Evolutionary conservation across 108 stramenopile genomes (phyloP).

Genomic region (Nitzschia putrida): DNA sequence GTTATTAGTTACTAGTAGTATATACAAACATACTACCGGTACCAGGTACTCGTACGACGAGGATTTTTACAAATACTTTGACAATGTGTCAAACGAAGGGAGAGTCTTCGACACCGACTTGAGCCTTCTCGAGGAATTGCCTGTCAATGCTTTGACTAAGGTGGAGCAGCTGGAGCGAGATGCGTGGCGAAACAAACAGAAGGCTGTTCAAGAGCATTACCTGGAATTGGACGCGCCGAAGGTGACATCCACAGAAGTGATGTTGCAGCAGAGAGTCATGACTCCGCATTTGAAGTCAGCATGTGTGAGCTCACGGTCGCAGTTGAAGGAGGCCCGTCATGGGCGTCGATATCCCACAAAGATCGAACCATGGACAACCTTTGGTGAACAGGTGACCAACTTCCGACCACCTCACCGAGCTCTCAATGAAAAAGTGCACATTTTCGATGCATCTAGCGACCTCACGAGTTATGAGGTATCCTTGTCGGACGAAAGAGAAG

Average conservation of each 20-base stretch:
- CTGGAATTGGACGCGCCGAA: not conserved
- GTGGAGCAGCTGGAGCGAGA: conserved; percentile 3
- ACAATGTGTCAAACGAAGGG: conserved; percentile 5
- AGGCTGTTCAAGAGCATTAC: conserved; percentile 9
- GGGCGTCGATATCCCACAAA: too few species aligned
- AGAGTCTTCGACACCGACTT: conserved; percentile 5
- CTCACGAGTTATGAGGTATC: too few species aligned
- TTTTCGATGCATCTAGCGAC: too few species aligned
- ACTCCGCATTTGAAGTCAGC: not conserved
- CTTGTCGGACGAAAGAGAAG: too few species aligned
- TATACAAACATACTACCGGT: too few species aligned
- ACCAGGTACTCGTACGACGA: too few species aligned
- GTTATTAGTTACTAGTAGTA: too few species aligned
- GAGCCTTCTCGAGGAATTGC: conserved; percentile 1
- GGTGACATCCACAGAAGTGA: not conserved
- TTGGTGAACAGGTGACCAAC: too few species aligned
- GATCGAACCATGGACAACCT: too few species aligned
- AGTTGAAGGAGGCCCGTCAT: too few species aligned
- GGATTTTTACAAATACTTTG: conserved; percentile 1
- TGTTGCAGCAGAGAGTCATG: conserved; percentile 12
- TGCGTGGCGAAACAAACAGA: conserved; percentile 8
- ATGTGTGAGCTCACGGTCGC: conserved; percentile 7
- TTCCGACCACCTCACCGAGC: too few species aligned
- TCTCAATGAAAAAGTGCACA: too few species aligned
- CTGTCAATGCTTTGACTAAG: not conserved